These are phyloP conservation scores for Trifolium fragiferum DNA, from an alignment of 306 rosid genomes.

Conservation along the genomic window DNA sequence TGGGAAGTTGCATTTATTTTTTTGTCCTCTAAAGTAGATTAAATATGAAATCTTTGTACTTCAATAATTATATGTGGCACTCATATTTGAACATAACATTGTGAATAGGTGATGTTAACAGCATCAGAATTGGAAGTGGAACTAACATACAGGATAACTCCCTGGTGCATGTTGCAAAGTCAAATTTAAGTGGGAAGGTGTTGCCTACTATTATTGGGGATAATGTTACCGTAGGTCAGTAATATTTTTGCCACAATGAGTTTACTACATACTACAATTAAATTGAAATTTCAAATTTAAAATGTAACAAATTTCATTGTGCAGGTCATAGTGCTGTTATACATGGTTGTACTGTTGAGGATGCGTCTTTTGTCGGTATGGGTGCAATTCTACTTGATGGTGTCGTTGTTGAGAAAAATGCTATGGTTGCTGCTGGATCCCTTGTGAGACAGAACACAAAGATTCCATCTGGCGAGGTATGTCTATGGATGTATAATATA, in stretches of 20 bases:
- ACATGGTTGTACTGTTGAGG: conserved; percentile 93
- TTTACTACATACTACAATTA: not conserved
- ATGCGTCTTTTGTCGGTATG: conserved; percentile 96
- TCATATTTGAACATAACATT: conserved; percentile 6
- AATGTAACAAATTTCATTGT: conserved; percentile 26
- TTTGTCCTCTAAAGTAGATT: conserved; percentile 9
- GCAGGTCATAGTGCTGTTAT: conserved; percentile 89
- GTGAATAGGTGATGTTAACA: conserved; percentile 82
- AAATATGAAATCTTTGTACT: conserved; percentile 6
- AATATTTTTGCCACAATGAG: conserved; percentile 15
- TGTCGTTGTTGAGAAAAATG: conserved; percentile 79
- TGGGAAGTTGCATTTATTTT: conserved; percentile 23
- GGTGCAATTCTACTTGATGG: conserved; percentile 93
- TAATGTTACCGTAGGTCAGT: conserved; percentile 92
- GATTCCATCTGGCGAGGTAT: conserved; percentile 89
- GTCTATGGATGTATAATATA: conserved; percentile 6
- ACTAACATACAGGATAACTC: conserved; percentile 97
- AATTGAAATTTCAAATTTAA: not conserved
- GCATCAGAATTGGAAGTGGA: conserved; percentile 84
- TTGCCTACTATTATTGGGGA: conserved; percentile 85
- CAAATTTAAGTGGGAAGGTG: conserved; percentile 88
- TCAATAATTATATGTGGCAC: not conserved
- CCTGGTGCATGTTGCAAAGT: conserved; percentile 91
- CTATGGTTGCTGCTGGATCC: conserved; percentile 96
- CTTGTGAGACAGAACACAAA: conserved; percentile 89